Evolutionary conservation across 768 basidiomycete genomes (phyloP).

Genomic region (Boletus edulis): DNA sequence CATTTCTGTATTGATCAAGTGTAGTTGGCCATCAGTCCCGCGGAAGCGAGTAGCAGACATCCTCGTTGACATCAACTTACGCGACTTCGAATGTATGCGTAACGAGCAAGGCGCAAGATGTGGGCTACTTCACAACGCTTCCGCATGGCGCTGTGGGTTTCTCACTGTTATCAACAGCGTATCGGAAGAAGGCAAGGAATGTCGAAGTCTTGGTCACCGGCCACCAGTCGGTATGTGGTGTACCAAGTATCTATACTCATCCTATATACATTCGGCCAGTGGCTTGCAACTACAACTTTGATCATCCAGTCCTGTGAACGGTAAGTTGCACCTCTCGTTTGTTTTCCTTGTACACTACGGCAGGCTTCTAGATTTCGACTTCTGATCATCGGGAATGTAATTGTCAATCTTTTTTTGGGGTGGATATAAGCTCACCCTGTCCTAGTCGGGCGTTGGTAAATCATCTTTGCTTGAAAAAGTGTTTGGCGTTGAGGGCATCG

Average conservation of each 20-base stretch:
- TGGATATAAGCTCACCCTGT: not conserved
- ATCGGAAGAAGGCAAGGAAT: conserved; percentile 5
- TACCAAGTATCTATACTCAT: not conserved
- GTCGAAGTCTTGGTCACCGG: conserved; percentile 7
- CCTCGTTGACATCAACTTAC: too few species aligned
- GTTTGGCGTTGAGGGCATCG: conserved; percentile 10
- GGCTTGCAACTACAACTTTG: conserved; percentile 3
- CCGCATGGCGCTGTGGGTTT: too few species aligned
- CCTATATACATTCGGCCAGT: not conserved
- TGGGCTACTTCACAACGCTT: too few species aligned
- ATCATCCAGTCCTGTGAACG: conserved; percentile 10
- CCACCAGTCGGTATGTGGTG: not conserved
- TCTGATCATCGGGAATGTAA: conserved; percentile 17
- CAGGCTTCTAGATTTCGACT: conserved; percentile 8
- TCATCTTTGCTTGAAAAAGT: conserved; percentile 8
- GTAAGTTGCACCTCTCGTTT: not conserved
- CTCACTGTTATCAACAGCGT: not conserved
- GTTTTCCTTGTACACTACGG: not conserved
- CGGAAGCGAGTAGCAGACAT: too few species aligned
- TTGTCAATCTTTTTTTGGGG: not conserved
- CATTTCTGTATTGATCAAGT: too few species aligned
- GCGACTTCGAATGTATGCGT: too few species aligned
- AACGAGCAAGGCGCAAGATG: too few species aligned
- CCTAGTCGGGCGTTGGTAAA: conserved; percentile 16
- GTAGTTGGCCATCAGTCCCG: too few species aligned